Conservation (phyloP, 1,284 basidiomycete species). For the Cutaneotrichosporon mucoides region DNA sequence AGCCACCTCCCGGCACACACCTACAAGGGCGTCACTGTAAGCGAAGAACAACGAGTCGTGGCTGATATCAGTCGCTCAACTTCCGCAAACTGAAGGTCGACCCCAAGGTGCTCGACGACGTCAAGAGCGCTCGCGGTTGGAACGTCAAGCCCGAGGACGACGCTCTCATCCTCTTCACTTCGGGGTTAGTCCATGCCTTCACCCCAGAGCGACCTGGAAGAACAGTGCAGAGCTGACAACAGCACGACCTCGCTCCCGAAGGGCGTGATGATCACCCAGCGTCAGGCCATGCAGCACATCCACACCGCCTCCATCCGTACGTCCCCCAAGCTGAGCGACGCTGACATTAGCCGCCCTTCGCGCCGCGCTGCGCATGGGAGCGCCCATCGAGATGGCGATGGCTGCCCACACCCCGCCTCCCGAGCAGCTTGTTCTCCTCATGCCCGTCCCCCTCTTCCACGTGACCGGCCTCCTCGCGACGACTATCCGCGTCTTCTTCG, state of each 20-base stretch:
- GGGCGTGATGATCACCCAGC: conserved; percentile 19
- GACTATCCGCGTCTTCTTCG: conserved; percentile 27
- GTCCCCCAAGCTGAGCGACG: background rate
- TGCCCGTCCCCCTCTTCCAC: conserved; percentile 45
- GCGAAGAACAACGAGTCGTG: too few relatives aligned
- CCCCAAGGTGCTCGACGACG: conserved; percentile 7
- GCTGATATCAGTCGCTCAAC: background rate
- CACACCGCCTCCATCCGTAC: conserved; percentile 9
- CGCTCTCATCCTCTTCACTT: conserved; percentile 42
- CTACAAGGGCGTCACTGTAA: background rate
- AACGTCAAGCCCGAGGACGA: conserved; percentile 31
- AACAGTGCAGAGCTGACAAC: background rate
- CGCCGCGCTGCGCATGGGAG: conserved; percentile 33
- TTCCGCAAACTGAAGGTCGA: background rate
- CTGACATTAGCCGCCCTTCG: conserved; percentile 13
- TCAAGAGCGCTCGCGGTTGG: conserved; percentile 8
- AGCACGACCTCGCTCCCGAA: conserved; percentile 18
- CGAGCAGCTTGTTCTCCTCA: conserved; percentile 14
- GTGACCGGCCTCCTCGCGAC: conserved; percentile 41
- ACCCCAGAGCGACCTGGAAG: too few relatives aligned
- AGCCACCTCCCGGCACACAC: background rate
- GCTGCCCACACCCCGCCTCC: background rate
- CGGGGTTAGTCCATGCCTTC: conserved; percentile 4
- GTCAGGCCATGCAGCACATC: conserved; percentile 9
- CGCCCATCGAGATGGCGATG: conserved; percentile 13